These are phyloP conservation scores for Mortierella alpina DNA, from an alignment of 192 early-diverging fungal genomes.

Conservation along the genomic window DNA sequence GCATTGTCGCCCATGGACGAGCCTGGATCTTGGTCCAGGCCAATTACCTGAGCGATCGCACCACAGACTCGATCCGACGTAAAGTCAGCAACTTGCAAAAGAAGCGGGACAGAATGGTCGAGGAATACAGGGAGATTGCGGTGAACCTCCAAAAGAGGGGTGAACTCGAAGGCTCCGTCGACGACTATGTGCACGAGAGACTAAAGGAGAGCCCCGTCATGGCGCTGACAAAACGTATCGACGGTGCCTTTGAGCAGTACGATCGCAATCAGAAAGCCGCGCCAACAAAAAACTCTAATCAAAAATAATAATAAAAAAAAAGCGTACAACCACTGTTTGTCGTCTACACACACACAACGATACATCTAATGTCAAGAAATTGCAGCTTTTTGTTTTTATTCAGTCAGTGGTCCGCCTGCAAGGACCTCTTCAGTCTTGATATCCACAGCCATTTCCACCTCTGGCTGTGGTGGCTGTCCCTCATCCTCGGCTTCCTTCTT, in stretches of 20 bases:
- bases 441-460: neutral
- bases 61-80: conserved; percentile 35
- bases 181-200: neutral
- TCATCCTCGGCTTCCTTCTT: conserved; percentile 5
- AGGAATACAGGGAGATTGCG: neutral
- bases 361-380: too few species aligned
- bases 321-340: too few species aligned
- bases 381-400: neutral
- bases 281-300: too few species aligned
- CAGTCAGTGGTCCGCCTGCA: neutral
- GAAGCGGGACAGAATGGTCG: conserved; percentile 9
- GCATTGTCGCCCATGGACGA: conserved; percentile 10
- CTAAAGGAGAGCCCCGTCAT: neutral
- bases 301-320: too few species aligned
- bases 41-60: conserved; percentile 19
- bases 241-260: neutral
- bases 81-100: conserved; percentile 35
- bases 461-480: neutral
- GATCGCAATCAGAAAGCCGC: neutral
- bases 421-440: neutral
- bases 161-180: neutral
- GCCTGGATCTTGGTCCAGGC: conserved; percentile 19
- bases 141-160: neutral
- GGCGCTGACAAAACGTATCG: neutral
- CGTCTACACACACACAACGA: too few species aligned